Conservation (phyloP, 1,139 yeast species). For the Yamadazyma triangularis region DNA sequence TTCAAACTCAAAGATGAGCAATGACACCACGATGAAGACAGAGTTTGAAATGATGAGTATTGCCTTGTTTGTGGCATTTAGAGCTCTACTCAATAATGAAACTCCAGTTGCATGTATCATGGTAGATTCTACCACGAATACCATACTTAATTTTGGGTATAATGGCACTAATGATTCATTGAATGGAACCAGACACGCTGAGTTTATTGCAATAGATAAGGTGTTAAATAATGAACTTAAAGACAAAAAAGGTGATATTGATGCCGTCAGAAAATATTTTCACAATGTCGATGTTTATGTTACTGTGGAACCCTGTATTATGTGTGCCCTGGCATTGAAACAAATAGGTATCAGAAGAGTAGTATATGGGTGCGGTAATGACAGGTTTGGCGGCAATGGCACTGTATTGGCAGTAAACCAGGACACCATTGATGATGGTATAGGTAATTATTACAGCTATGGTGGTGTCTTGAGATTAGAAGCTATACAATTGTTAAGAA, state of each 20-base stretch:
- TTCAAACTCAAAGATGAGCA: too few relatives aligned
- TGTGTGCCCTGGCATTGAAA: slow-evolving; percentile 93
- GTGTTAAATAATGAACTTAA: slow-evolving; percentile 26
- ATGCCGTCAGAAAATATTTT: slow-evolving; percentile 31
- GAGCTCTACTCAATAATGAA: slow-evolving; percentile 50
- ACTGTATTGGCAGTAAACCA: slow-evolving; percentile 65
- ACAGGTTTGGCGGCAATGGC: slow-evolving; percentile 95
- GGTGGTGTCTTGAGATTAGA: slow-evolving; percentile 83
- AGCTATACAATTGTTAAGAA: slow-evolving; percentile 74
- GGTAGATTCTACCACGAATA: slow-evolving; percentile 42
- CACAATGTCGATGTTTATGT: slow-evolving; percentile 66
- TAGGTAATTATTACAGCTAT: slow-evolving; percentile 44
- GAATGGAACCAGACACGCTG: slow-evolving; percentile 89
- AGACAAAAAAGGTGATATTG: slow-evolving; percentile 10
- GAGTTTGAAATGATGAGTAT: slow-evolving; percentile 35
- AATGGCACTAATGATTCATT: slow-evolving; percentile 86
- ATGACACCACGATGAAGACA: too few relatives aligned
- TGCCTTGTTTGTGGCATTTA: slow-evolving; percentile 38
- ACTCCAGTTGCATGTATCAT: slow-evolving; percentile 71
- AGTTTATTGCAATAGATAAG: slow-evolving; percentile 70
- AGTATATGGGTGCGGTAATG: slow-evolving; percentile 90
- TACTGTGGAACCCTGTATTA: slow-evolving; percentile 96
- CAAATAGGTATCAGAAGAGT: slow-evolving; percentile 74
- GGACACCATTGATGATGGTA: slow-evolving; percentile 24
- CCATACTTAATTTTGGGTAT: slow-evolving; percentile 72